These are phyloP conservation scores for Vickermania ingenoplastis DNA, from an alignment of 208 protist species.

Conservation along the genomic window DNA sequence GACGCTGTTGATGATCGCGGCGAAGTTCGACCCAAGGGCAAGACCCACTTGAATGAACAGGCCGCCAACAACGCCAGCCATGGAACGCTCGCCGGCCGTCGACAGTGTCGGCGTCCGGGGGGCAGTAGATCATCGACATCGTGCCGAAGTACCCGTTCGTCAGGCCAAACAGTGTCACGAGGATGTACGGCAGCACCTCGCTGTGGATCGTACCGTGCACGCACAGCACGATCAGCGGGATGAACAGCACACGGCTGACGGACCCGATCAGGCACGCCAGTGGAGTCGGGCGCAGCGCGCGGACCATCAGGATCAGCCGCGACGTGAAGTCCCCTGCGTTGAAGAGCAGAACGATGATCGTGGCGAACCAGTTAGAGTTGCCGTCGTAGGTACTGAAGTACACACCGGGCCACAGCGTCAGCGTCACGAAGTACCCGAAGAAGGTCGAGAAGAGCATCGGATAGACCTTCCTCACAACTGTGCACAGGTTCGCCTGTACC, in stretches of 20 bases:
- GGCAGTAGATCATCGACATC: conserved; percentile 35
- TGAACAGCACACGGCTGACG: conserved; percentile 16
- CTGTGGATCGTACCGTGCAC: conserved; percentile 15
- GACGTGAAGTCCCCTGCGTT: conserved; percentile 27
- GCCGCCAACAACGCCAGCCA: conserved; percentile 13
- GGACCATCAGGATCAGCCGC: conserved; percentile 12
- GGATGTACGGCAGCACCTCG: conserved; percentile 13
- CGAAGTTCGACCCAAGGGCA: conserved; percentile 14
- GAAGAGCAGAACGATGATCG: conserved; percentile 23
- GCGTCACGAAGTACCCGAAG: conserved; percentile 17
- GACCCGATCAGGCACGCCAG: conserved; percentile 12
- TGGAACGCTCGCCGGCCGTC: conserved; percentile 20
- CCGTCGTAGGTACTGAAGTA: conserved; percentile 7
- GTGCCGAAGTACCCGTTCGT: conserved; percentile 41
- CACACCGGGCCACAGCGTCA: conserved; percentile 29
- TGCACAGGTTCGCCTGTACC: conserved; percentile 9
- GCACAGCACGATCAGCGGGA: conserved; percentile 26
- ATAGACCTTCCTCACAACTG: conserved; percentile 15
- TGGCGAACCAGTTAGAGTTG: conserved; percentile 15
- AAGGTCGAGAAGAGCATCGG: conserved; percentile 22
- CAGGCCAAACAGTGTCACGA: conserved; percentile 20
- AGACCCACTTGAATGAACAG: conserved; percentile 14
- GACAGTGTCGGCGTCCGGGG: conserved; percentile 10
- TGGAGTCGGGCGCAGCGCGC: conserved; percentile 6
- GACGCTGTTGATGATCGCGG: conserved; percentile 10